Evolutionary conservation across 495 filamentous ascomycete species (phyloP).

Genomic region (Alectoria sarmentosa): DNA sequence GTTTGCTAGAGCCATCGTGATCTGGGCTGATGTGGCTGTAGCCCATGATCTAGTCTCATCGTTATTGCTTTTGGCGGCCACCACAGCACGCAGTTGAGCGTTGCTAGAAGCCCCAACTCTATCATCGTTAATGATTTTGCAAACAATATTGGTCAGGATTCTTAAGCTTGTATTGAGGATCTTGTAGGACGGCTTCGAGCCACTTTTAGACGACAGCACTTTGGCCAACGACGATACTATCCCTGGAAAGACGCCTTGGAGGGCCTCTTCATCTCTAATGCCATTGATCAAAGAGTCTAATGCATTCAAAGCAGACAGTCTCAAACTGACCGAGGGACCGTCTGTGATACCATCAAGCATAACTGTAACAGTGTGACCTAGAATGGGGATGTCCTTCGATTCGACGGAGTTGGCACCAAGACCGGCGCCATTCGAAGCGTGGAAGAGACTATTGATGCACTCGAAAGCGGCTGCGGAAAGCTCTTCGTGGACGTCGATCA

Average conservation of each 20-base stretch:
- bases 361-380: conserved; percentile 77
- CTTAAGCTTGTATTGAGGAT: conserved; percentile 57
- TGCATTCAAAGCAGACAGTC: conserved; percentile 57
- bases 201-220: conserved; percentile 59
- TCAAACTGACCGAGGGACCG: conserved; percentile 52
- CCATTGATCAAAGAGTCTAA: conserved; percentile 54
- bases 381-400: conserved; percentile 60
- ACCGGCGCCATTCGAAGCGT: conserved; percentile 28
- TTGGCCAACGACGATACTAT: conserved; percentile 77
- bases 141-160: conserved; percentile 52
- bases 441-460: conserved; percentile 49
- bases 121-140: conserved; percentile 57
- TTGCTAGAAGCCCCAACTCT: conserved; percentile 3
- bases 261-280: conserved; percentile 60
- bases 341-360: conserved; percentile 64
- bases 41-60: conserved; percentile 61
- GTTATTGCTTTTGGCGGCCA: conserved; percentile 13
- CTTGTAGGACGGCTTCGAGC: conserved; percentile 54
- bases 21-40: conserved; percentile 69
- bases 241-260: conserved; percentile 81
- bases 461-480: conserved; percentile 53
- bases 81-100: background rate
- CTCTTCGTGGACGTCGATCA: conserved; percentile 56
- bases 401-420: conserved; percentile 35
- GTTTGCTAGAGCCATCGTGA: conserved; percentile 77